These are phyloP conservation scores for Ascochyta pisi DNA, from an alignment of 2,329 filamentous ascomycete species.

Conservation along the genomic window DNA sequence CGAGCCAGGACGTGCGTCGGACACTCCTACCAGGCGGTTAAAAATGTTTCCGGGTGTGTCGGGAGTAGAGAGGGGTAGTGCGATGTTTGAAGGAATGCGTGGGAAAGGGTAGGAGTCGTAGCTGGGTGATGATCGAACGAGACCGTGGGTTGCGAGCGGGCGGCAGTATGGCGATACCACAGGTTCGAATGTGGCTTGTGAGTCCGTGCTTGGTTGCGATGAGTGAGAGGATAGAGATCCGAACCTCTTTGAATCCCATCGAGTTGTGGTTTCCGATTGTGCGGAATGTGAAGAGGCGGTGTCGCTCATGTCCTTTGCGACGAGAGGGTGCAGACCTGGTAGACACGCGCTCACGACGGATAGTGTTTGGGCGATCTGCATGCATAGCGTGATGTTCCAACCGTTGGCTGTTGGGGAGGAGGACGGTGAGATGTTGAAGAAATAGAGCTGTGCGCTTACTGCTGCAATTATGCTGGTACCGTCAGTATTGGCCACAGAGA, in stretches of 20 bases:
- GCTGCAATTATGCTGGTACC: conserved; percentile 31
- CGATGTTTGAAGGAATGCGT: conserved; percentile 24
- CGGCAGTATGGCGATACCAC: conserved; percentile 29
- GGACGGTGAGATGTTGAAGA: conserved; percentile 26
- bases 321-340: conserved; percentile 24
- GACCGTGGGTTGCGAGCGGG: conserved; percentile 38
- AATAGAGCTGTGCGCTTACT: conserved; percentile 29
- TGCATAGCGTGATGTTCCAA: conserved; percentile 32
- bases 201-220: conserved; percentile 1
- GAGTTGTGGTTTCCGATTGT: background rate
- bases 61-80: conserved; percentile 20
- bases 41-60: conserved; percentile 32
- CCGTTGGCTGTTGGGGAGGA: conserved; percentile 24
- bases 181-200: background rate
- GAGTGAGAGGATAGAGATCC: conserved; percentile 1
- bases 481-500: background rate
- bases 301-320: conserved; percentile 16
- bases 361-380: conserved; percentile 40
- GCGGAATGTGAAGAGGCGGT: background rate
- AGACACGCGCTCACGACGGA: conserved; percentile 40
- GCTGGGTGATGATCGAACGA: conserved; percentile 32
- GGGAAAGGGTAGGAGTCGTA: conserved; percentile 27
- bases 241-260: conserved; percentile 5
- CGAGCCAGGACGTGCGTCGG: conserved; percentile 20
- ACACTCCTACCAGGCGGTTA: conserved; percentile 32